Conservation (phyloP, 148 eudicot species). For the Chenopodium formosanum region DNA sequence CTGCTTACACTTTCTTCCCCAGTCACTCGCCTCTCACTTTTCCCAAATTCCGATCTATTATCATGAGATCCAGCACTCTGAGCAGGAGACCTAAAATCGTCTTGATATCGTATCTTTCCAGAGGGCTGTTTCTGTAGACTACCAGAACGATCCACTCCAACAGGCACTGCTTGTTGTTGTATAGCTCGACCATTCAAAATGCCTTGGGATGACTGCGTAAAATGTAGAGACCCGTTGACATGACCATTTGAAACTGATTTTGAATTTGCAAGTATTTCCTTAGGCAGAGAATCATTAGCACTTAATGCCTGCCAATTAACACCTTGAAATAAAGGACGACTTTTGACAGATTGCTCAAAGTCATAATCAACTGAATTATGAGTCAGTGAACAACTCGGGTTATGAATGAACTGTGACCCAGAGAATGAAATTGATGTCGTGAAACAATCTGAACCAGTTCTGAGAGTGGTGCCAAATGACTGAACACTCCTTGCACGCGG, state of each 20-base stretch:
- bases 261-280: conserved; percentile 44
- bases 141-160: conserved; percentile 50
- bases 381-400: conserved; percentile 82
- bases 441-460: conserved; percentile 83
- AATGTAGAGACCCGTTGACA: conserved; percentile 38
- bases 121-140: conserved; percentile 63
- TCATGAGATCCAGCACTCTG: conserved; percentile 67
- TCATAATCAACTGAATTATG: conserved; percentile 62
- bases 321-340: conserved; percentile 86
- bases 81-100: conserved; percentile 51
- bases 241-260: conserved; percentile 46
- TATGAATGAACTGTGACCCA: conserved; percentile 83
- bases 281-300: conserved; percentile 47
- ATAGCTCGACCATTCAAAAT: conserved; percentile 45
- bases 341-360: conserved; percentile 82
- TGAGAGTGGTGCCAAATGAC: conserved; percentile 68
- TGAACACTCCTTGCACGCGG: conserved; percentile 80
- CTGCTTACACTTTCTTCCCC: conserved; percentile 55
- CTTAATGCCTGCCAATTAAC: conserved; percentile 77
- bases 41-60: conserved; percentile 52
- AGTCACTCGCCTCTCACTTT: conserved; percentile 43
- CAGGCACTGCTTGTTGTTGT: conserved; percentile 41
- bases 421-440: conserved; percentile 85
- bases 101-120: conserved; percentile 41
- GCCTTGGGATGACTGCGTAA: conserved; percentile 51